Base-by-base conservation (phyloP, 768 basidiomycete species). In the Tephrocybe sp. region DNA sequence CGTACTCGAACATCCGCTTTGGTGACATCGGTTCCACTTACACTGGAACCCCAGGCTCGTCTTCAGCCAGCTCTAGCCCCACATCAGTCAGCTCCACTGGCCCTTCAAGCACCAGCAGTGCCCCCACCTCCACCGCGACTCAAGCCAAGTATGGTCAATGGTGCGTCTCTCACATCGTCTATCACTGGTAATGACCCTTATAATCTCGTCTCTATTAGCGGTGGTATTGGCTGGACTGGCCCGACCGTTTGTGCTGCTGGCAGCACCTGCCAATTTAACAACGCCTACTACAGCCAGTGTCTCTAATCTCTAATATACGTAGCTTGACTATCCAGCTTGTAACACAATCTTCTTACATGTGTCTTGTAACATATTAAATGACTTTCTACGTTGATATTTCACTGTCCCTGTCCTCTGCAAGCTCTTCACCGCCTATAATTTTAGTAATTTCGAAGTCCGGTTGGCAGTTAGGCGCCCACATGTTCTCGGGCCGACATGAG, bases 121-220 rank as follows among this genome's bases (percentile, higher is more conserved):
- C 41, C 13, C 32, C 58, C 37, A 47, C 64, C 26, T 57, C 67
- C n/a, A 58, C 51, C 51, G 56, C 64, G 36, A 68, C 68, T 24
- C 66, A 67, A 56, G 59, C 65, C 54, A 63, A 66, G 44, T 71
- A 57, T 45, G 68, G 68, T 49, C 68, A 71, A 67, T 68, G 67
- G 68, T 69, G 43, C 51, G 64, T 59, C 21, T 28, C 38, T 32
- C 24, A 36, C n/a, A 5, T 35, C 34, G 6, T 24, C 12, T 6
- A 19, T 21, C 46, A 28, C 27, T 15, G 30, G n/a, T 25, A 35
- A 21, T 27, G 4, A 24, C 26, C 35, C 18, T 1, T 25, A 12
- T 25, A 27, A 37, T 19, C 5, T 21, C 37, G 27, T n/a, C 15
- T 35, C 46, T 38, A 50, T 6, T 31, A 67, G 67, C 51, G 64